A percentile compares a stretch with the other conserved stretches of the same genome.
Conservation (phyloP, 2,329 filamentous ascomycete species). For the Colletotrichum limetticola region DNA sequence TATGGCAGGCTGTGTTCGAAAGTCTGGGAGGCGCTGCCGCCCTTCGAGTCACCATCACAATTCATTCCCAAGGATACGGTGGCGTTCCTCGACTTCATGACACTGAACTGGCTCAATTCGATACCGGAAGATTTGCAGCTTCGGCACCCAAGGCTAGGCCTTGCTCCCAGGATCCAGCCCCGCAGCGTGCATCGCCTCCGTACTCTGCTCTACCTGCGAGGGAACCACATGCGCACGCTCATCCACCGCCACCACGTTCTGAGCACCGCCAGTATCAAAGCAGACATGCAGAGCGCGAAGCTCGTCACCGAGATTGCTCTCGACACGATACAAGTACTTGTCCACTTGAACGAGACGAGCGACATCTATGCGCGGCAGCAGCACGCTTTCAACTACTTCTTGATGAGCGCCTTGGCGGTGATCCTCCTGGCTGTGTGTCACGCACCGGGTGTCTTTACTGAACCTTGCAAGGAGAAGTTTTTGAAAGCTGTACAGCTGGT, state of each 20-base stretch:
- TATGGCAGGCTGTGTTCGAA: slow-evolving; percentile 58
- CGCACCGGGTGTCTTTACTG: slow-evolving; percentile 53
- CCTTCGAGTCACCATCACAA: slow-evolving; percentile 45
- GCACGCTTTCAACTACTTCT: slow-evolving; percentile 53
- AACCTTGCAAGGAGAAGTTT: slow-evolving; percentile 46
- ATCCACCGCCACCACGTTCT: slow-evolving; percentile 56
- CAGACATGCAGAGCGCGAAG: slow-evolving; percentile 48
- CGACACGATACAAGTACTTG: slow-evolving; percentile 47
- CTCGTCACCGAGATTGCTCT: slow-evolving; percentile 51
- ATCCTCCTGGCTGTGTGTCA: slow-evolving; percentile 57
- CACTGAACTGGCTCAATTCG: slow-evolving; percentile 56
- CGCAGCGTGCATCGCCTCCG: slow-evolving; percentile 52
- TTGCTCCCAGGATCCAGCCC: slow-evolving; percentile 43
- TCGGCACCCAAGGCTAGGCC: slow-evolving; percentile 49
- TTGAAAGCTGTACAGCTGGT: slow-evolving; percentile 46
- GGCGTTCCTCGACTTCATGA: slow-evolving; percentile 52
- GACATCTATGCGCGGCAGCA: slow-evolving; percentile 51
- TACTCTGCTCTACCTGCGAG: slow-evolving; percentile 55
- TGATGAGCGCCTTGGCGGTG: slow-evolving; percentile 50
- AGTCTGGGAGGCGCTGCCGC: slow-evolving; percentile 56
- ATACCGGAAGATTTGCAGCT: slow-evolving; percentile 54
- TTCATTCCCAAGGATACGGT: slow-evolving; percentile 51
- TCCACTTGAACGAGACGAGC: slow-evolving; percentile 48
- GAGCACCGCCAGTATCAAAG: slow-evolving; percentile 47
- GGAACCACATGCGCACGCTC: slow-evolving; percentile 56